Conservation (phyloP, 2,329 filamentous ascomycete species). For the Dothideomycetes sp. region DNA sequence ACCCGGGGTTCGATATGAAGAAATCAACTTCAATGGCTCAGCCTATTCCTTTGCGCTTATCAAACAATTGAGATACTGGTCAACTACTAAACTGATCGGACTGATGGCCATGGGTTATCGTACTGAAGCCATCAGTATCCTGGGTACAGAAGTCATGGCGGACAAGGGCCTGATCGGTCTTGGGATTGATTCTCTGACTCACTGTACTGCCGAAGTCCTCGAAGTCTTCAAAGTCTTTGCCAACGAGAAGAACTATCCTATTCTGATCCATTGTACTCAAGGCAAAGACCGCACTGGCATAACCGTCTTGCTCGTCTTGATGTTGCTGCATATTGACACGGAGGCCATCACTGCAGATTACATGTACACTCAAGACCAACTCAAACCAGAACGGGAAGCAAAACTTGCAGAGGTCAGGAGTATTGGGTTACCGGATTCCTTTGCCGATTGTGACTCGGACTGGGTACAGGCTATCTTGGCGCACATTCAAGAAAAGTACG, state of each 20-base stretch:
- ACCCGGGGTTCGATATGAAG: constrained; percentile 51
- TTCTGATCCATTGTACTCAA: constrained; percentile 75
- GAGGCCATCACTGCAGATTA: constrained; percentile 65
- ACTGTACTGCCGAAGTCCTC: constrained; percentile 54
- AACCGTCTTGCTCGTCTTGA: constrained; percentile 56
- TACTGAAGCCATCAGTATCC: constrained; percentile 57
- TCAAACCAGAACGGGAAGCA: constrained; percentile 53
- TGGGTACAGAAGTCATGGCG: constrained; percentile 62
- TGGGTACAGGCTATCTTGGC: constrained; percentile 52
- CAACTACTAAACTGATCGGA: constrained; percentile 53
- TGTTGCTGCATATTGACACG: constrained; percentile 50
- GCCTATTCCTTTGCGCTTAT: constrained; percentile 61
- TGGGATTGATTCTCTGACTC: constrained; percentile 58
- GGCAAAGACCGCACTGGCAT: constrained; percentile 81
- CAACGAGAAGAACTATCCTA: constrained; percentile 46
- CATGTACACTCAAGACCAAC: constrained; percentile 50
- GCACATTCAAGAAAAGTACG: constrained; percentile 55
- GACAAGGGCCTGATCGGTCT: constrained; percentile 63
- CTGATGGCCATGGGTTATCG: constrained; percentile 60
- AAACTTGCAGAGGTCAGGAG: constrained; percentile 58
- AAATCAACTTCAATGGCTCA: constrained; percentile 66
- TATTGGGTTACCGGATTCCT: constrained; percentile 66
- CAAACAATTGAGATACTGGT: constrained; percentile 57
- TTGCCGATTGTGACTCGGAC: constrained; percentile 55
- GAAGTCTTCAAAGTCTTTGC: constrained; percentile 43